Conservation (phyloP, 2,329 filamentous ascomycete species). For the Alternaria panax region DNA sequence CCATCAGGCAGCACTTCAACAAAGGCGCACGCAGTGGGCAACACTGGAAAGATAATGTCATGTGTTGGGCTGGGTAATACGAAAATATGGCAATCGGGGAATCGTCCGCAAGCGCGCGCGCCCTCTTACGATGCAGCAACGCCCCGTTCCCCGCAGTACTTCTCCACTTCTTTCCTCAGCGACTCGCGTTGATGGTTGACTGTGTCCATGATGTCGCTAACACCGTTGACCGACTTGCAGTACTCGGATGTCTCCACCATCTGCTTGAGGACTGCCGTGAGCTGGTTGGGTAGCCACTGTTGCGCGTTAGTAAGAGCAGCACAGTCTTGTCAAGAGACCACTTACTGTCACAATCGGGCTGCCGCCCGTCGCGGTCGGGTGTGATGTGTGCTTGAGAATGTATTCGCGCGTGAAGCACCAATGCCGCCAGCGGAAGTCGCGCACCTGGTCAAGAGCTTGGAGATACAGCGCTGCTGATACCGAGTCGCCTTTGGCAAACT, state of each 20-base stretch:
- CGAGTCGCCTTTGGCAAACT: conserved; percentile 70
- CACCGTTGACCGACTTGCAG: conserved; percentile 55
- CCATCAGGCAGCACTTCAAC: neutral
- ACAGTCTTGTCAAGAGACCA: neutral
- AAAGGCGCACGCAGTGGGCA: neutral
- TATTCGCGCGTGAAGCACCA: conserved; percentile 89
- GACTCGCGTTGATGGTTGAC: conserved; percentile 70
- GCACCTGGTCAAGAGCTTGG: conserved; percentile 71
- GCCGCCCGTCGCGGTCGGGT: conserved; percentile 81
- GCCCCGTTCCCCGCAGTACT: conserved; percentile 73
- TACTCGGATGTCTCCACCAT: conserved; percentile 68
- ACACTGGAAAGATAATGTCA: neutral
- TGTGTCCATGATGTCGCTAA: conserved; percentile 72
- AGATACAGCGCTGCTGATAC: conserved; percentile 58
- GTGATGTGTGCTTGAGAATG: conserved; percentile 77
- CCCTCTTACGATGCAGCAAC: conserved; percentile 38
- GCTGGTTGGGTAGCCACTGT: conserved; percentile 80
- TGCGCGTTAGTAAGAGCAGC: conserved; percentile 12
- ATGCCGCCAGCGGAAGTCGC: conserved; percentile 83
- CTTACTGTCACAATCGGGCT: conserved; percentile 76
- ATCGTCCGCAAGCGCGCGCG: neutral
- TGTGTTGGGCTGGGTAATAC: neutral
- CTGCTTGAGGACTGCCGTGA: conserved; percentile 74
- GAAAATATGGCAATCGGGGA: neutral
- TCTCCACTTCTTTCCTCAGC: conserved; percentile 75